Evolutionary conservation across 1,284 basidiomycete genomes (phyloP), one percentile per base, ranked within the genome.

Genomic region (Sanghuangporus baumii): DNA sequence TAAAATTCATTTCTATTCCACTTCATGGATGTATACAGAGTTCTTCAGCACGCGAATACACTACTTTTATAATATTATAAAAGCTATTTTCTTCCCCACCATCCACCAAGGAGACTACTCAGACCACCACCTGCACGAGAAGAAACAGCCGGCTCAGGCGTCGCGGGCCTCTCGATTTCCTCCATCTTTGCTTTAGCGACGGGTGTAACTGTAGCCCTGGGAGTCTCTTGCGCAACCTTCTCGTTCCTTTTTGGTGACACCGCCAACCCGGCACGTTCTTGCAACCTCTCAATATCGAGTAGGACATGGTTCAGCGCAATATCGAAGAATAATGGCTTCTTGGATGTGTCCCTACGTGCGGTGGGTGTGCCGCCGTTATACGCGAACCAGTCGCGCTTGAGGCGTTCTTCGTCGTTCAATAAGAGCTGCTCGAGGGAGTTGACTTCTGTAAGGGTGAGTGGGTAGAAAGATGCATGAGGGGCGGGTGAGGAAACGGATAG

Each of bases 261-360:
- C 8, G 18, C 31, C 74, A 85, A 87, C 1, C 93, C 93, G 3
- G 88, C 90, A 6, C 87, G 78, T 62, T 81, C 82, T 69, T 86
- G 76, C 60, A 96, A 75, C 56, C 83, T 78, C 52, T 93, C 90
- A 84, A 95, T 88, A 69, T 92, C 90, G 62, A 94, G 73, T 68
- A 89, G 86, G 60, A 94, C 86, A 70, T 96, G 96, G 74, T 96
- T 96, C 71, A 94, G 85, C n/a, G 93, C 94, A 67, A 93, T 90
- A 72, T 96, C 93, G 75, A 94, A 96, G 79, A 96, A 96, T 38
- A 94, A 71, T 7, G 91, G 91, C 72, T 95, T 95, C 76, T 88
- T 87, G 73, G 86, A 77, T 36, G 77, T 71, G 66, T 79, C 79
- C 50, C 76, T 70, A 61, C 80, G 79, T 0, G 73, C 71, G 3